Percentiles rank a stretch among this genome's conserved stretches.
Evolutionary conservation across 306 rosid genomes (phyloP).

Genomic region (Morella rubra): DNA sequence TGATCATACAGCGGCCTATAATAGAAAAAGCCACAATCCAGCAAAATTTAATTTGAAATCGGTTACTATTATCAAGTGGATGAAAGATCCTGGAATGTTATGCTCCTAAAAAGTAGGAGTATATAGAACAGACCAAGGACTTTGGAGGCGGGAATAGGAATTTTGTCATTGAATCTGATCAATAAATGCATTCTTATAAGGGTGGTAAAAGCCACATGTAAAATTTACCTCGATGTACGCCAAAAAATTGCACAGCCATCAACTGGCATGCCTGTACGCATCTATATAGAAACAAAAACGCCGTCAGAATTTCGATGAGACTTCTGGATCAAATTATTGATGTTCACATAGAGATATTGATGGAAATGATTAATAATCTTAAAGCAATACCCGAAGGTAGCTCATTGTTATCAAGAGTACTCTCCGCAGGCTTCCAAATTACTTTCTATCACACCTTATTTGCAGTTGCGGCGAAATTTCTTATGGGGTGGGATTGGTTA

Average conservation of each 20-base stretch:
- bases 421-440: not conserved
- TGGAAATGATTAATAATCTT: not conserved
- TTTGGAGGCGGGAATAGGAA: not conserved
- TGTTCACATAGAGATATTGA: not conserved
- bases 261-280: slow-evolving; percentile 77
- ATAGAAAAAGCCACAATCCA: not conserved
- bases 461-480: not conserved
- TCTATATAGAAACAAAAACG: slow-evolving; percentile 55
- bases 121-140: not conserved
- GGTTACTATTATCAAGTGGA: not conserved
- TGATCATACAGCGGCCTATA: slow-evolving; percentile 15
- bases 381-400: not conserved
- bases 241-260: slow-evolving; percentile 98
- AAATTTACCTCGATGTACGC: slow-evolving; percentile 75
- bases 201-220: not conserved
- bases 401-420: not conserved
- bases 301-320: slow-evolving; percentile 33
- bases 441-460: too few species aligned
- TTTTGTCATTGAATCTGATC: not conserved
- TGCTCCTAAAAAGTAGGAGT: slow-evolving; percentile 2
- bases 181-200: not conserved
- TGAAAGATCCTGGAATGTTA: not conserved
- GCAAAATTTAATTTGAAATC: not conserved
- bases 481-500: not conserved
- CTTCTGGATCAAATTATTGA: not conserved